Conservation (phyloP, 805 yeast genomes). For the Clavispora carvajalis region DNA sequence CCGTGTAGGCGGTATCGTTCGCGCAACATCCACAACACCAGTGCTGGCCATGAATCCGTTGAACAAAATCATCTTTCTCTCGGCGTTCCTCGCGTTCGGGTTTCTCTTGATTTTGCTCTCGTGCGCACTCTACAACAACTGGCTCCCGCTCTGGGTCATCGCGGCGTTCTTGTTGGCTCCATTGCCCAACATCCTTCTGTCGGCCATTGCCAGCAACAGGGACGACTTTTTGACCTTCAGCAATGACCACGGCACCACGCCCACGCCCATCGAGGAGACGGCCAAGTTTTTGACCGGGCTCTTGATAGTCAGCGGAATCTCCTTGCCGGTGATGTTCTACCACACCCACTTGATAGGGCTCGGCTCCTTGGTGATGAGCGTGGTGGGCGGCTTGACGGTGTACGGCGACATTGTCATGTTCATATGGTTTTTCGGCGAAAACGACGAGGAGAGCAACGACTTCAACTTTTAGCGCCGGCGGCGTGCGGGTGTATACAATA, state of each 20-base stretch:
- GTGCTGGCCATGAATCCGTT: constrained; percentile 36
- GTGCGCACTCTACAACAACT: constrained; percentile 41
- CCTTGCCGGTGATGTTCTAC: constrained; percentile 38
- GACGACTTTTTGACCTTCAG: constrained; percentile 42
- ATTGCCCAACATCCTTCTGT: constrained; percentile 37
- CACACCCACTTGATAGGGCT: constrained; percentile 32
- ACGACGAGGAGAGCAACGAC: constrained; percentile 41
- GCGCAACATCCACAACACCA: too few relatives aligned
- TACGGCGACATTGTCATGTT: constrained; percentile 39
- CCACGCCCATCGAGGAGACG: constrained; percentile 34
- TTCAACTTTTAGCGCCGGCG: constrained; percentile 36
- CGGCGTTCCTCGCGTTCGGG: constrained; percentile 43
- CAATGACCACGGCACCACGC: constrained; percentile 33
- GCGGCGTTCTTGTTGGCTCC: constrained; percentile 40
- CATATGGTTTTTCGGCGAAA: constrained; percentile 43
- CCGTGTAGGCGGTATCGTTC: too few relatives aligned
- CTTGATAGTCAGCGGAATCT: constrained; percentile 39
- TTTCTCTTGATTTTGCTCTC: constrained; percentile 39
- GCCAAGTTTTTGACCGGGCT: constrained; percentile 37
- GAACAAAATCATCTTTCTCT: constrained; percentile 41
- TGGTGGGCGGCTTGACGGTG: constrained; percentile 40
- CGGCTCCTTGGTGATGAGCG: constrained; percentile 41
- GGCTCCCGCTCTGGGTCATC: constrained; percentile 35
- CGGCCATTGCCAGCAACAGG: constrained; percentile 31
- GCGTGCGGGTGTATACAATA: too few relatives aligned